These are phyloP conservation scores for Magnolia kwangsiensis DNA, from an alignment of 164 flowering plant species.

Conservation along the genomic window DNA sequence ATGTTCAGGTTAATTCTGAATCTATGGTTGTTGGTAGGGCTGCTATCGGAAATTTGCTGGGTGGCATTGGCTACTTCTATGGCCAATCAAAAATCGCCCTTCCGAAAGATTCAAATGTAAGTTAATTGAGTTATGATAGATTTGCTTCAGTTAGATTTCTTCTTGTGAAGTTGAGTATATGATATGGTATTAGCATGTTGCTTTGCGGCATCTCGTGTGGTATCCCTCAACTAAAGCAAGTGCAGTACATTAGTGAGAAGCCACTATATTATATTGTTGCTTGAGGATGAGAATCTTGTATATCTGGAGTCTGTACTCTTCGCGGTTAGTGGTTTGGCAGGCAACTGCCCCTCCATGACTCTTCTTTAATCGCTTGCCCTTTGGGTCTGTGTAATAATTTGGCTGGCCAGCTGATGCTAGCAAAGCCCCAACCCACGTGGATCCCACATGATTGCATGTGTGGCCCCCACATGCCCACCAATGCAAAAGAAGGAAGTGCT, in stretches of 20 bases:
- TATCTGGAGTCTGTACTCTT: too few species aligned
- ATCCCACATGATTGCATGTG: too few species aligned
- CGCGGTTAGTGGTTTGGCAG: too few species aligned
- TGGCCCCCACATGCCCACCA: too few species aligned
- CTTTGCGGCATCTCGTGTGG: neutral
- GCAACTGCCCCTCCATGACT: too few species aligned
- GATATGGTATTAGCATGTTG: slow-evolving; percentile 1
- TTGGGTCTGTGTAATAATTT: too few species aligned
- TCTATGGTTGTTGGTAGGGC: slow-evolving; percentile 65
- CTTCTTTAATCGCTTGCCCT: too few species aligned
- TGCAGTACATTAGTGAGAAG: neutral
- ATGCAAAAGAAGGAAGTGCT: too few species aligned
- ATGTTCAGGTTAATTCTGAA: slow-evolving; percentile 64
- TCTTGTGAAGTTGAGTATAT: neutral
- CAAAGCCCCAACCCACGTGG: too few species aligned
- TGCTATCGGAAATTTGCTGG: slow-evolving; percentile 82
- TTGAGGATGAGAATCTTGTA: too few species aligned
- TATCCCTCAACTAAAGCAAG: neutral
- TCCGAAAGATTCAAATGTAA: slow-evolving; percentile 51
- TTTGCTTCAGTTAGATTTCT: neutral
- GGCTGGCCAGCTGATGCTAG: too few species aligned
- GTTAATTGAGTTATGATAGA: slow-evolving; percentile 11
- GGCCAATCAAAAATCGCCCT: slow-evolving; percentile 85
- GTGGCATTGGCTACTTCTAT: slow-evolving; percentile 96
- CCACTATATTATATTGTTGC: neutral